phyloP scores from a whole-genome alignment of 2,329 filamentous ascomycete species.

The Dactylonectria estremocensis region DNA sequence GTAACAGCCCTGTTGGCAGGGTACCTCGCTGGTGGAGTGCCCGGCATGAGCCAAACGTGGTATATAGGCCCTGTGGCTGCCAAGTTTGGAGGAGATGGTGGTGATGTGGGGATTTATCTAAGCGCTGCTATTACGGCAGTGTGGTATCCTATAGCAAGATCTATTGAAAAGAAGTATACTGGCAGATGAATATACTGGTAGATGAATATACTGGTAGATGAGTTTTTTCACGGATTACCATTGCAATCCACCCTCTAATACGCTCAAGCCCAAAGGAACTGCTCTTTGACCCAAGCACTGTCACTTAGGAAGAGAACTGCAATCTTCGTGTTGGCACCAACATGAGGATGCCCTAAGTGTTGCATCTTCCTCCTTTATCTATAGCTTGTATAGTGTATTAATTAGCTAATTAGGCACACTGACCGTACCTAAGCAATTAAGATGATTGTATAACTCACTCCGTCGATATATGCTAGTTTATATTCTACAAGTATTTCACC shows the following conservation, averaged over 20 bases:
- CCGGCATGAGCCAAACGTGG: conserved; percentile 43
- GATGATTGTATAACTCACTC: too few species aligned
- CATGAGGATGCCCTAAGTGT: conserved; percentile 6
- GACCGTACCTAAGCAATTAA: too few species aligned
- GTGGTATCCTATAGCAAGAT: conserved; percentile 15
- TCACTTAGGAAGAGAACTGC: conserved; percentile 21
- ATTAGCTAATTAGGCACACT: too few species aligned
- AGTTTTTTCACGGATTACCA: too few species aligned
- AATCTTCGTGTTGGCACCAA: conserved; percentile 21
- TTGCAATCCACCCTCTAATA: too few species aligned
- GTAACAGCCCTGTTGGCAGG: conserved; percentile 34
- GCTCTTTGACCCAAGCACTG: conserved; percentile 16
- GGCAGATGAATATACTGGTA: conserved; percentile 17
- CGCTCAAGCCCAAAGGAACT: conserved; percentile 24
- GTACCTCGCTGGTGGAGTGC: conserved; percentile 31
- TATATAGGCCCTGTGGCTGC: conserved; percentile 23
- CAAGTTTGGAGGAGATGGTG: conserved; percentile 25
- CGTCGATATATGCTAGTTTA: too few species aligned
- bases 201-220: not conserved
- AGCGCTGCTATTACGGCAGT: conserved; percentile 12
- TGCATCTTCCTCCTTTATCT: too few species aligned
- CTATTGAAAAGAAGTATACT: conserved; percentile 20
- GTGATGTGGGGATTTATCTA: conserved; percentile 24
- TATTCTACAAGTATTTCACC: too few species aligned
- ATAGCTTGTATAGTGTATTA: too few species aligned